phyloP scores from a whole-genome alignment of 345 rosid species.

The Eucalyptus pauciflora region DNA sequence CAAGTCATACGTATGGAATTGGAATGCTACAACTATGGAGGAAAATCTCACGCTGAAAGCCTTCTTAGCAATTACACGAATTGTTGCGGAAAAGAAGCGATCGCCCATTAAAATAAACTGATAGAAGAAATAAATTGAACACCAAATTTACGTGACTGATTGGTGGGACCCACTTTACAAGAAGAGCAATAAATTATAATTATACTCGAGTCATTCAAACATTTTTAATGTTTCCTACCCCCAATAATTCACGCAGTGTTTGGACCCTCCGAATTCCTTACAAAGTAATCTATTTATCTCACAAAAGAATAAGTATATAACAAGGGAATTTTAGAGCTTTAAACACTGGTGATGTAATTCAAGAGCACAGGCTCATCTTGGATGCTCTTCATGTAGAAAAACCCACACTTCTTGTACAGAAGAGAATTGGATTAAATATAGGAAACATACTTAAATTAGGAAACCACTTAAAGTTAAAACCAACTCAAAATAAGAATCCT shows the following conservation, averaged over 20 bases:
- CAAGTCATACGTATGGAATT: too few species aligned
- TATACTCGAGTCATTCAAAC: neutral
- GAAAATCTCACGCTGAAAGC: neutral
- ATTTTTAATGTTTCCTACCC: neutral
- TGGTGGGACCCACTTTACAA: neutral
- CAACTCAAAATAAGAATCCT: neutral
- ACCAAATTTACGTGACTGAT: rapidly evolving
- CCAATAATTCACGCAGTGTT: rapidly evolving
- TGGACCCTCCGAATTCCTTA: neutral
- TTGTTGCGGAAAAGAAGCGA: rapidly evolving
- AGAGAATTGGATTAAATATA: neutral
- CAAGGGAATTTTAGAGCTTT: neutral
- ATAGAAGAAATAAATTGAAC: neutral
- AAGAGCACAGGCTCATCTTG: neutral
- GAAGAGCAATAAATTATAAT: neutral
- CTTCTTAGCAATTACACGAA: neutral
- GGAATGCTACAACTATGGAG: neutral
- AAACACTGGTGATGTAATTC: neutral
- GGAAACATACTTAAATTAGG: neutral
- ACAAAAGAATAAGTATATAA: too few species aligned
- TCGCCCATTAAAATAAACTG: rapidly evolving
- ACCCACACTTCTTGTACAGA: neutral
- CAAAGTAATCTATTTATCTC: neutral
- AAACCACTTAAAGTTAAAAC: neutral
- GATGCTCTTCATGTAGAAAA: neutral